These are phyloP conservation scores for Dianthus caryophyllus DNA, from an alignment of 148 eudicot species.

Conservation along the genomic window DNA sequence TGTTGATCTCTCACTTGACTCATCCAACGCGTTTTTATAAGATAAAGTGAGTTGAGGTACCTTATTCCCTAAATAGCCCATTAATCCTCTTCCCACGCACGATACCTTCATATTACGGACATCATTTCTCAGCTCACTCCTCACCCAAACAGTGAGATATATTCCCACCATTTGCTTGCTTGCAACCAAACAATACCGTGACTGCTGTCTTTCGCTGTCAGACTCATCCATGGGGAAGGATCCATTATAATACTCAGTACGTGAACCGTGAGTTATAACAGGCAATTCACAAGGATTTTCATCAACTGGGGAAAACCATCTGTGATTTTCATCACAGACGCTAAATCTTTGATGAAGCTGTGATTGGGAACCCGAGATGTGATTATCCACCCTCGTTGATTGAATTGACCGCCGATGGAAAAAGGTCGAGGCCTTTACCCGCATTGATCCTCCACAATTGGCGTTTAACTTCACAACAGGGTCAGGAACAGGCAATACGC, in stretches of 20 bases:
- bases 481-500: slow-evolving; percentile 60
- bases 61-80: slow-evolving; percentile 99
- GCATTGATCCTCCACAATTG: slow-evolving; percentile 64
- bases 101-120: slow-evolving; percentile 85
- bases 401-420: slow-evolving; percentile 77
- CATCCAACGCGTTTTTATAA: neutral
- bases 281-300: slow-evolving; percentile 62
- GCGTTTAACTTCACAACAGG: slow-evolving; percentile 72
- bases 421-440: slow-evolving; percentile 46
- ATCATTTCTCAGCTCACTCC: slow-evolving; percentile 69
- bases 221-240: slow-evolving; percentile 48
- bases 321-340: slow-evolving; percentile 64
- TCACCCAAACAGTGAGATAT: slow-evolving; percentile 83
- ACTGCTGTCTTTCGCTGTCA: slow-evolving; percentile 45
- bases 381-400: slow-evolving; percentile 60
- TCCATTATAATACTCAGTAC: slow-evolving; percentile 34
- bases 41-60: slow-evolving; percentile 31
- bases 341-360: slow-evolving; percentile 68
- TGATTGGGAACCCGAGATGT: slow-evolving; percentile 40
- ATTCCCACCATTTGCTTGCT: slow-evolving; percentile 98
- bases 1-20: neutral
- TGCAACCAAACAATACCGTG: slow-evolving; percentile 81
- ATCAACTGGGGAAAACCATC: slow-evolving; percentile 70
- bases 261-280: slow-evolving; percentile 41
- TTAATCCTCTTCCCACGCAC: slow-evolving; percentile 94